Evolutionary conservation across 306 rosid species (phyloP), one percentile per base, ranked within the genome.

Genomic region (Rosa chinensis): DNA sequence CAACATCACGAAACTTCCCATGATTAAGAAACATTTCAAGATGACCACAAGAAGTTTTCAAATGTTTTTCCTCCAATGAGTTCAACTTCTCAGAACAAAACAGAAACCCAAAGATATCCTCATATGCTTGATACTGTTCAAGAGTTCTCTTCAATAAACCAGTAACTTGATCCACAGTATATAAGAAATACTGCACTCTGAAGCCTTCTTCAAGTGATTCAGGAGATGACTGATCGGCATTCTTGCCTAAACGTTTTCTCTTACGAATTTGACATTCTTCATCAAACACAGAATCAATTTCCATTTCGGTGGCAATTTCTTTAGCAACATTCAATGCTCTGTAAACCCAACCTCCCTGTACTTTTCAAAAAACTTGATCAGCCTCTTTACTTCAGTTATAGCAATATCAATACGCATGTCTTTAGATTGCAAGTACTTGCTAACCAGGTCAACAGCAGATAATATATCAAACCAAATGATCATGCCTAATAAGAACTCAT

Each of bases 391-490:
- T 42, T 68, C 52, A 68, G 21, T 25, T 42, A 42, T 43, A 20
- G 73, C 73, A 68, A 10, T 11, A 42, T 68, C 73, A 43, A 68
- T n/a, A 20, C 25, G 37, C 73, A 68, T 68, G 16, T 20, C 73
- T 42, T 68, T 43, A 68, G 73, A 68, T 43, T 68, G 18, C n/a
- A 71, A 28, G 21, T 47, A 25, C 11, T 21, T 45, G 75, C 59
- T 47, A 21, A 71, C 75, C 18, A 14, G 7, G 40, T 53, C 48
- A 75, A 75, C 37, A 23, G 10, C 11, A 75, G 67, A 61, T 10
- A 75, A 25, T 58, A 75, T 25, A 43, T 75, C 56, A 28, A n/a
- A 75, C 59, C 59, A 61, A 58, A 75, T 75, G 45, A 21, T 43
- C 56, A 43, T 40, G 18, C 69, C 25, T 16, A 75, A 23, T 13